Percentiles rank a stretch among this genome's conserved stretches.
These are phyloP conservation scores for Auriscalpium vulgare DNA, from an alignment of 768 basidiomycete species.

Conservation along the genomic window DNA sequence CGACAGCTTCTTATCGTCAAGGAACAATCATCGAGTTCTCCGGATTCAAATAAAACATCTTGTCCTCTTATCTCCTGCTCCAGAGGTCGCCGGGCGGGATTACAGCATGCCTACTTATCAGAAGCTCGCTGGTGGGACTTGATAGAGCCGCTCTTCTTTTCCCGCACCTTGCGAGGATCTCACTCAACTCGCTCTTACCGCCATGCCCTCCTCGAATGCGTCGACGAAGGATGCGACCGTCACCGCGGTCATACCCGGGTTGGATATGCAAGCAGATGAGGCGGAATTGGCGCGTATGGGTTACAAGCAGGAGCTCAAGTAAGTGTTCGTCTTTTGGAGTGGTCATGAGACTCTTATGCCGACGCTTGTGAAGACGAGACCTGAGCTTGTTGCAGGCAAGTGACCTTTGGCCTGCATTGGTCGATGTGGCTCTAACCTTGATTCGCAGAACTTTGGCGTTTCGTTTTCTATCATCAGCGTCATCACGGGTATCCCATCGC, in stretches of 20 bases:
- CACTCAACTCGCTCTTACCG: no score
- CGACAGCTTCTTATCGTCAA: no score
- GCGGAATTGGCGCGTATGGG: conserved; percentile 61
- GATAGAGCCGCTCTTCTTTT: neutral
- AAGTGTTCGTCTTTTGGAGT: conserved; percentile 16
- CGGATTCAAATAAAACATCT: no score
- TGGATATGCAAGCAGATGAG: conserved; percentile 41
- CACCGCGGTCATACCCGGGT: conserved; percentile 23
- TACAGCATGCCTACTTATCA: no score
- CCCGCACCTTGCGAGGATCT: neutral
- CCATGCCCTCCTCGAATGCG: neutral
- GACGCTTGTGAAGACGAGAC: conserved; percentile 39
- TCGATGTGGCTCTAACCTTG: neutral
- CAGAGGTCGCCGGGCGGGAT: no score
- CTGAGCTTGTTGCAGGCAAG: conserved; percentile 53
- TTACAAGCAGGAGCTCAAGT: conserved; percentile 65
- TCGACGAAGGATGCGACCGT: neutral
- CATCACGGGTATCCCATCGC: conserved; percentile 63
- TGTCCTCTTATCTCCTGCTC: no score
- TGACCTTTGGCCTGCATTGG: neutral
- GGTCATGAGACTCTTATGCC: neutral
- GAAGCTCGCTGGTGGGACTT: neutral
- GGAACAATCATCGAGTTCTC: no score
- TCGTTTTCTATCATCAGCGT: conserved; percentile 74
- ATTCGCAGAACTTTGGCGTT: conserved; percentile 56